These are phyloP conservation scores for Chaetoceros tenuissimus DNA, from an alignment of 108 stramenopile genomes.

Conservation along the genomic window DNA sequence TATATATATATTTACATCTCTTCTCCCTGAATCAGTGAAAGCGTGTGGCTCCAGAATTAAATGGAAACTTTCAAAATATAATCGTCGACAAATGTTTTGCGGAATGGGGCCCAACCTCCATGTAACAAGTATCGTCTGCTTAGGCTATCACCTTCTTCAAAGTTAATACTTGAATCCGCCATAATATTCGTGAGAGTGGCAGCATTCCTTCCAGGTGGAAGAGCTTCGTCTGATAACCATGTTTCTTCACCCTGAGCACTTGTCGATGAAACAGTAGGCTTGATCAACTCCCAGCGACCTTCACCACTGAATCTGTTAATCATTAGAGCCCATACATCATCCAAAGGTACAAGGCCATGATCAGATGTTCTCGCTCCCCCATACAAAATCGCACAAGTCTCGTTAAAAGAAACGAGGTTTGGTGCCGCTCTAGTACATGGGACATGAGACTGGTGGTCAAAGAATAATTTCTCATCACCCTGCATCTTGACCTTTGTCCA, in stretches of 20 bases:
- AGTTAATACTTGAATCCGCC: neutral
- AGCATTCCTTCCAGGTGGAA: slow-evolving; percentile 66
- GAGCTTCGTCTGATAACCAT: slow-evolving; percentile 7
- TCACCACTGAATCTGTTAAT: no score
- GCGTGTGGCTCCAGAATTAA: no score
- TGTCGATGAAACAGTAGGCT: slow-evolving; percentile 1
- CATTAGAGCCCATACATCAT: slow-evolving; percentile 48
- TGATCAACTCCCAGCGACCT: neutral
- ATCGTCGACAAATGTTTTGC: slow-evolving; percentile 47
- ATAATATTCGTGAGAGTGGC: slow-evolving; percentile 41
- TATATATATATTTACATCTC: no score
- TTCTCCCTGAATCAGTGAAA: no score
- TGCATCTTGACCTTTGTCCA: slow-evolving; percentile 53
- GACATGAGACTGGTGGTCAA: neutral
- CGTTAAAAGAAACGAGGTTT: slow-evolving; percentile 35
- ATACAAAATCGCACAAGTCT: slow-evolving; percentile 35
- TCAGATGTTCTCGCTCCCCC: slow-evolving; percentile 35
- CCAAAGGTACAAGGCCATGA: slow-evolving; percentile 32
- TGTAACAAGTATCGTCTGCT: slow-evolving; percentile 33
- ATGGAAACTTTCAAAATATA: no score
- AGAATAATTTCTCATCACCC: slow-evolving; percentile 4
- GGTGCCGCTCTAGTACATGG: slow-evolving; percentile 51
- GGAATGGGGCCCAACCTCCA: slow-evolving; percentile 71
- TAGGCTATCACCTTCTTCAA: slow-evolving; percentile 7
- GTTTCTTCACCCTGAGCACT: slow-evolving; percentile 22